Evolutionary conservation across 2,329 filamentous ascomycete genomes (phyloP), one percentile per base, ranked within the genome.

Genomic region (Myriosclerotinia duriaeana): DNA sequence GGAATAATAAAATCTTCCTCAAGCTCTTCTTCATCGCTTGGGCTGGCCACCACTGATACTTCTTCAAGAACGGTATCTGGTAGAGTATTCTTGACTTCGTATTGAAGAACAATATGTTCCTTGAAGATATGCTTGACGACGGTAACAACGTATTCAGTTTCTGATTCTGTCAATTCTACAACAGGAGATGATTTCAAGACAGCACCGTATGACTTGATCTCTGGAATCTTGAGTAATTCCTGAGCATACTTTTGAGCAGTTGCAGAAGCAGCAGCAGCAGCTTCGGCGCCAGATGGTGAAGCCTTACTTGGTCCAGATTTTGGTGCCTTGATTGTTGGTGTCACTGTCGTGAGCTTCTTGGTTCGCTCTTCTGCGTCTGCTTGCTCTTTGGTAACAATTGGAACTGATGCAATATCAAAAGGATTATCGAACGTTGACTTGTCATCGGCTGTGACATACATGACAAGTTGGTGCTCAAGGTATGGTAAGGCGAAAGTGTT

Each of bases 91-190:
- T 96, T 98, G 78, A 99, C 88, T 77, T 98, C 92, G 78, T 95
- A 99, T 77, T 99, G 95, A 65, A 99, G 82, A 44, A 99, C 94
- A 75, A 99, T 83, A 76, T 98, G 92, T 77, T 97, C 92, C 81
- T 96, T 96, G 88, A 97, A 99, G 75, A 99, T 88, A 77, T 99
- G 95, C 83, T 99, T 99, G 79, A 97, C 86, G 30, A 95, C 89
- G 46, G 86, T 88, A 68, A 99, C 95, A 61, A 97, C 93, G 74
- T 99, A 99, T 79, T 99, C 95, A 26, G 94, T 98, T 80, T 98
- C 95, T 64, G 92, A 92, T 78, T 99, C 95, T 22, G 95, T 98
- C 69, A 99, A 88, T 79, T 97, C 94, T 72, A 96, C 87, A 60
- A 90, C 81, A 36, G 87, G 80, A 67, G 92, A 96, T 53, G 93